Base-by-base conservation (phyloP, 2,329 filamentous ascomycete species). In the Ascochyta fabae region DNA sequence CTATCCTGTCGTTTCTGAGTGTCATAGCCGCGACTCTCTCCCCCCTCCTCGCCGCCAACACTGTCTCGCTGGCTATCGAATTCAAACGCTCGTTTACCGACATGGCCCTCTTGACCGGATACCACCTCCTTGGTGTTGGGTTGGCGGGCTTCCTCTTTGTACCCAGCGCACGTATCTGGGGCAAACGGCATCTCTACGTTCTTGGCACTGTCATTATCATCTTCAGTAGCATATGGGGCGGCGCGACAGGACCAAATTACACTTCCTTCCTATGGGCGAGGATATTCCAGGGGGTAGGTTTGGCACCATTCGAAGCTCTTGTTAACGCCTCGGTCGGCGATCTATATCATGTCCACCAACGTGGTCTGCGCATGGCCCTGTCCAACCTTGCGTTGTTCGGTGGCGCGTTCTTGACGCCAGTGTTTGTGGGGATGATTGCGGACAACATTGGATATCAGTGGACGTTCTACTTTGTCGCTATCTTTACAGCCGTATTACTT, bases 311-410 rank as follows among this genome's bases (percentile, higher is more conserved):
- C 63, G 94, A 98, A 77, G 90, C 91, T 1, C 79, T 97, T 23
- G 88, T 97, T 54, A 96, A 96, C 75, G 91, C 91, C 0, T 88
- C 87, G 44, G 90, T 97, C 6, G 94, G 92, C 36, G 94, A 98
- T 74, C 73, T 98, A 47, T 97, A 94, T 76, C 95, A 88, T 74
- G 92, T 97, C 24, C 94, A 94, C 78, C 86, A 90, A 80, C 84
- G 91, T 48, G 92, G 93, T 29, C 85, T 89, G 64, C 86, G 93
- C 52, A 97, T 97, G 94, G 94, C 94, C 0, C 81, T 96, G 50
- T 83, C 82, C 3, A 90, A 89, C 67, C 80, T 90, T 27, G 83
- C 85, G n/a, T 78, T 91, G 2, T 91, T 89, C 61, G 88, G 88
- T 3, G 87, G 87, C 15, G 85, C 87, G 1, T 90, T 90, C 70